Evolutionary conservation across 2,329 filamentous ascomycete species (phyloP).

Genomic region (Trichoderma endophyticum): DNA sequence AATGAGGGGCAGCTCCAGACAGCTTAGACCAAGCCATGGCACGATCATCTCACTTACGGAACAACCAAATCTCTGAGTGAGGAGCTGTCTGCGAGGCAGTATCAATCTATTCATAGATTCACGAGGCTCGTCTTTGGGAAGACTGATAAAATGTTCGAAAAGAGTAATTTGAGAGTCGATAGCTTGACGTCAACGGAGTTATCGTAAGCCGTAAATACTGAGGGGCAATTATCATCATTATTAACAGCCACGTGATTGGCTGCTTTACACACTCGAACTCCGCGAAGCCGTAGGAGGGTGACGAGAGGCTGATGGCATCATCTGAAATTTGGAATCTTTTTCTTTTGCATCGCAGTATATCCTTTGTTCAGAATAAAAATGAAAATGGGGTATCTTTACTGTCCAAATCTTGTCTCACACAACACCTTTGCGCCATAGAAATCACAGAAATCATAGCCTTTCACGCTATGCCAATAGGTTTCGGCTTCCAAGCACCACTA

Average conservation of each 20-base stretch:
- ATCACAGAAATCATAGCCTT: neutral
- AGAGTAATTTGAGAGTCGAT: neutral
- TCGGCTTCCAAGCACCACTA: slow-evolving; percentile 53
- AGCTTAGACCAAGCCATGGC: slow-evolving; percentile 12
- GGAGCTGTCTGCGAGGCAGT: neutral
- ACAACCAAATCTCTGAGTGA: slow-evolving; percentile 8
- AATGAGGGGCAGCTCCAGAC: slow-evolving; percentile 13
- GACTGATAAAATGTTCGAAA: neutral
- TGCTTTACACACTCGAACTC: neutral
- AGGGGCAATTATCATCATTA: neutral
- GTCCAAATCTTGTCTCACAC: neutral
- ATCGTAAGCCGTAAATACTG: neutral
- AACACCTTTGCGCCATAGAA: neutral
- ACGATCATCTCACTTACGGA: slow-evolving; percentile 8
- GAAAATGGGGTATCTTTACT: slow-evolving; percentile 6
- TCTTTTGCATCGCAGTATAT: neutral
- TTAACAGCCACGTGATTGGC: slow-evolving; percentile 18
- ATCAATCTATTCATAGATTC: slow-evolving; percentile 17
- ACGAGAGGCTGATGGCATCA: slow-evolving; percentile 17
- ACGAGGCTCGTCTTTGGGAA: neutral
- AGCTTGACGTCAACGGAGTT: neutral
- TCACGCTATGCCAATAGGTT: slow-evolving; percentile 56
- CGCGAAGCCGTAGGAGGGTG: slow-evolving; percentile 2
- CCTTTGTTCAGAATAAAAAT: neutral
- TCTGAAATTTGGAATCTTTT: neutral